Evolutionary conservation across 345 rosid species (phyloP).

Genomic region (Gossypium longicalyx): DNA sequence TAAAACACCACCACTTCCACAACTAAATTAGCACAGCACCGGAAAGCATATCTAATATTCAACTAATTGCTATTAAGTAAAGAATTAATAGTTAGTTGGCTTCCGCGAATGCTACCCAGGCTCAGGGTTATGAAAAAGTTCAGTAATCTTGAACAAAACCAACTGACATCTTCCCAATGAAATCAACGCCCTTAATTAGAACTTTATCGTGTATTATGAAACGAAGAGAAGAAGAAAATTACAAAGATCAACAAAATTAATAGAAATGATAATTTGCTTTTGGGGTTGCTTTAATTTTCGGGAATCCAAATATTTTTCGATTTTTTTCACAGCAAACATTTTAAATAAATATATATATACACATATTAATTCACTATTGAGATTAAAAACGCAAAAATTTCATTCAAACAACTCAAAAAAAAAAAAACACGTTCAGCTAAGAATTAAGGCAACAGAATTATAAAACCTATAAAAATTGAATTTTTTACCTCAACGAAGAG

Average conservation of each 20-base stretch:
- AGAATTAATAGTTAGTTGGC: background rate
- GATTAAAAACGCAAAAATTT: background rate
- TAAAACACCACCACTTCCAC: background rate
- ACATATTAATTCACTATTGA: background rate
- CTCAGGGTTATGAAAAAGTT: background rate
- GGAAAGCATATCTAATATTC: background rate
- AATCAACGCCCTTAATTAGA: background rate
- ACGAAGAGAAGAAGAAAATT: background rate
- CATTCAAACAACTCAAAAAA: background rate
- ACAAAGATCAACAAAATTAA: background rate
- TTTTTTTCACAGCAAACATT: background rate
- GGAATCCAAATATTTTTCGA: background rate
- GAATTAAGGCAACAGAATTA: background rate
- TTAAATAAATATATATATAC: background rate
- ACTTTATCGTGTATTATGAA: background rate
- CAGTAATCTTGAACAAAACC: background rate
- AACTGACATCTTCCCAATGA: background rate
- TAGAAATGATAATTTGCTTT: background rate
- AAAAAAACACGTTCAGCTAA: background rate
- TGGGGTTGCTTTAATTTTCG: background rate
- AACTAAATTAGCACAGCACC: background rate
- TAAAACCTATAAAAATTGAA: background rate
- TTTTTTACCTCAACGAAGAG: slow-evolving; percentile 1
- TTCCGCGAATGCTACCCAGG: background rate
- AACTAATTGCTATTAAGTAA: background rate